These are phyloP conservation scores for Plasmodium falciparum DNA, from an alignment of 169 alveolate genomes.

Conservation along the genomic window DNA sequence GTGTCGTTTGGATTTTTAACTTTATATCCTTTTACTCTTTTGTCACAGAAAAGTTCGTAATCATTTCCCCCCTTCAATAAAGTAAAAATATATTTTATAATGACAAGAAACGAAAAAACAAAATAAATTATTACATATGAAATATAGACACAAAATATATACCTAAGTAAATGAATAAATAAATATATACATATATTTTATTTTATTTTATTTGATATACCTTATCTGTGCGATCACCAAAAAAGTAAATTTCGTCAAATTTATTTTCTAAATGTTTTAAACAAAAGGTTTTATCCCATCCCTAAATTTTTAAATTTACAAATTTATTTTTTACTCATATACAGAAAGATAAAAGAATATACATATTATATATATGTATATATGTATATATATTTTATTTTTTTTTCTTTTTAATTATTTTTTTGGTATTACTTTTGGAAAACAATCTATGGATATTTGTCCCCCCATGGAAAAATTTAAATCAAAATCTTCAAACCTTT, in stretches of 20 bases:
- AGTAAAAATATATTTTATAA: background rate
- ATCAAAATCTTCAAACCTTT: conserved; percentile 85
- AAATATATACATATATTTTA: background rate
- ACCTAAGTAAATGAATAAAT: background rate
- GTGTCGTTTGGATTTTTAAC: conserved; percentile 93
- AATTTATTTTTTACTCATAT: background rate
- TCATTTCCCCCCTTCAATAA: conserved; percentile 96
- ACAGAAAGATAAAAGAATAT: too few relatives aligned
- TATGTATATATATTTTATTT: background rate
- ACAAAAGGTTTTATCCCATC: conserved; percentile 96
- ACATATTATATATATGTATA: conserved; percentile 1
- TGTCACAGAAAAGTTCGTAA: conserved; percentile 92
- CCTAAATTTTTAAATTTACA: conserved; percentile 70
- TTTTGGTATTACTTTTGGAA: conserved; percentile 86
- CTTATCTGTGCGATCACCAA: conserved; percentile 93
- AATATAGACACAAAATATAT: background rate
- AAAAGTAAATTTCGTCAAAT: conserved; percentile 93
- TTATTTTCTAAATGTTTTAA: conserved; percentile 86
- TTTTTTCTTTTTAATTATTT: conserved; percentile 4
- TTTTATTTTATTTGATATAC: conserved; percentile 29
- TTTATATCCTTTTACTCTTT: conserved; percentile 93
- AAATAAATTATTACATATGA: conserved; percentile 1
- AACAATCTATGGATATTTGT: conserved; percentile 96
- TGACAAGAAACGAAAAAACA: background rate
- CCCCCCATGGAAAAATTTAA: conserved; percentile 97